Percentiles rank a stretch among this genome's conserved stretches.
phyloP scores from a whole-genome alignment of 2,329 filamentous ascomycete genomes.

The Xylaria sp. region DNA sequence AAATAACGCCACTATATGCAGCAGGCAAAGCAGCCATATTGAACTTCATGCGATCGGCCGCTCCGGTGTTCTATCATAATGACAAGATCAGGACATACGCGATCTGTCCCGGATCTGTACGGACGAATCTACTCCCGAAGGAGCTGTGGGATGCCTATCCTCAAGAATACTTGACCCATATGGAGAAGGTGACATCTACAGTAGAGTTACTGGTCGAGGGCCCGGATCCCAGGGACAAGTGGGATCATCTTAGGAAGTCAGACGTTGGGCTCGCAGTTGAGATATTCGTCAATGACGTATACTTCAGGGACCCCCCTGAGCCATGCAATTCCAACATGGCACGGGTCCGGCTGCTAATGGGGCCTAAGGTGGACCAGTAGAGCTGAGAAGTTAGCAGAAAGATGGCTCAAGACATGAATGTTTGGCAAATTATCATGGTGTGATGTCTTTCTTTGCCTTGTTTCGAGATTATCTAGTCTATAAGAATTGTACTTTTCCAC shows the following conservation, averaged over 20 bases:
- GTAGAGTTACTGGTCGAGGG: conserved; percentile 33
- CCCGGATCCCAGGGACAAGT: conserved; percentile 30
- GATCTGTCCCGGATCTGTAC: conserved; percentile 38
- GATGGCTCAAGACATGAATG: no score
- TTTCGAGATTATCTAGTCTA: no score
- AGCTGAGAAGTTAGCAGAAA: no score
- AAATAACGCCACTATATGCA: conserved; percentile 38
- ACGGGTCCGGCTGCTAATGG: neutral
- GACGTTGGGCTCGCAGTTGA: conserved; percentile 34
- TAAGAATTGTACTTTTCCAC: no score
- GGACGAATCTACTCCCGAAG: conserved; percentile 35
- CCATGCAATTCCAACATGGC: conserved; percentile 33
- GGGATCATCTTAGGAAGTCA: conserved; percentile 26
- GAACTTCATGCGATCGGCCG: conserved; percentile 40
- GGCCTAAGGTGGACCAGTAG: no score
- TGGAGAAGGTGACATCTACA: conserved; percentile 34
- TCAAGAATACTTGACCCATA: conserved; percentile 34
- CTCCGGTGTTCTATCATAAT: conserved; percentile 27
- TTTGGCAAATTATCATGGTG: no score
- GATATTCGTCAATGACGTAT: conserved; percentile 37
- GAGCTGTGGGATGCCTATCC: conserved; percentile 37
- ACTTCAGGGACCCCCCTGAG: conserved; percentile 33
- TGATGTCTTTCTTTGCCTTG: no score
- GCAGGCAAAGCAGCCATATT: conserved; percentile 39
- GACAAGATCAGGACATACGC: conserved; percentile 38